Evolutionary conservation across 2,329 filamentous ascomycete species (phyloP).

Genomic region (Fusarium redolens): DNA sequence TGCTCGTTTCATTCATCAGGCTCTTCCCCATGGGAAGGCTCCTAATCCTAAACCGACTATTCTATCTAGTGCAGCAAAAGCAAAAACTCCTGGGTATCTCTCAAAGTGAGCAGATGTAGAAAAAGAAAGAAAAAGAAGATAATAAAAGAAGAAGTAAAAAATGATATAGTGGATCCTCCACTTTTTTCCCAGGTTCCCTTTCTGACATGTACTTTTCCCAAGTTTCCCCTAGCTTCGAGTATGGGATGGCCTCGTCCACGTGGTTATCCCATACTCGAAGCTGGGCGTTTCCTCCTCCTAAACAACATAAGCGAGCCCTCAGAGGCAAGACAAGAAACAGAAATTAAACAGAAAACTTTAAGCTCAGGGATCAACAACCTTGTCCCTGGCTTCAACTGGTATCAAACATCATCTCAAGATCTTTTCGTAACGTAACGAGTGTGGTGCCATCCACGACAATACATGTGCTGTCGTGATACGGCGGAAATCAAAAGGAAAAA

Average conservation of each 20-base stretch:
- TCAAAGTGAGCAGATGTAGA: conserved; percentile 44
- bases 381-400: conserved; percentile 37
- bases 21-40: conserved; percentile 33
- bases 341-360: conserved; percentile 37
- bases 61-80: conserved; percentile 43
- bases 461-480: conserved; percentile 40
- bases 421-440: conserved; percentile 45
- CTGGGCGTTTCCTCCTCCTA: conserved; percentile 27
- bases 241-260: neutral
- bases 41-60: conserved; percentile 40
- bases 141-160: conserved; percentile 8
- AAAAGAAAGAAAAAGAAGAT: conserved; percentile 26
- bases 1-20: conserved; percentile 46
- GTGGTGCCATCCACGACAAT: conserved; percentile 40
- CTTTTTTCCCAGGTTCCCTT: conserved; percentile 6
- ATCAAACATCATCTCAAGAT: conserved; percentile 43
- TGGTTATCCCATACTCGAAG: conserved; percentile 1
- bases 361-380: conserved; percentile 22
- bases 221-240: conserved; percentile 13
- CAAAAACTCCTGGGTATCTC: conserved; percentile 45
- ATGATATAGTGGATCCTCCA: conserved; percentile 15
- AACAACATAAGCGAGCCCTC: conserved; percentile 4
- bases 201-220: conserved; percentile 25
- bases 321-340: conserved; percentile 27
- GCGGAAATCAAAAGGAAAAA: conserved; percentile 35